Evolutionary conservation across 306 rosid species (phyloP), one percentile per base, ranked within the genome.

Genomic region (Begonia loranthoides): DNA sequence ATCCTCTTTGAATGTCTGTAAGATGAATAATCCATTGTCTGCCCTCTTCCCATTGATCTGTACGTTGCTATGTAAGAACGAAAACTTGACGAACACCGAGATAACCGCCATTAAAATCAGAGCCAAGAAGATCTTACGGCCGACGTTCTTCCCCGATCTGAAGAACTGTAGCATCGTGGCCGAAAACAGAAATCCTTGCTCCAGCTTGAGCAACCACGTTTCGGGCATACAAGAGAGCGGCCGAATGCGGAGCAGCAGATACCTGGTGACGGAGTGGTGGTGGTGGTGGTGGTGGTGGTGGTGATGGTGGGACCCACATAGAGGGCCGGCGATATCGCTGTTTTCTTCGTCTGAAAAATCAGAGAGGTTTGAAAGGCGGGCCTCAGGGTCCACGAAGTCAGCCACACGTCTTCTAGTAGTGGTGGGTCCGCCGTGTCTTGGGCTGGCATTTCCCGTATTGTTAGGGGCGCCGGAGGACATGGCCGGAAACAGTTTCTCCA

Each of bases 1-100:
- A 61, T 92, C 96, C 11, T 86, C 93, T 24, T 78, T 69, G 45
- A 76, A 70, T 2, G 81, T 68, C 62, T 76, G 76, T 33, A 80
- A 47, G 6, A 92, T 78, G 52, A 92, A 50, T 4, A 69, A 80
- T 0, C 88, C 92, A 47, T 62, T 71, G 13, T 64, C 94, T n/a
- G 67, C 61, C 36, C 64, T 73, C 71, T 50, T 70, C 22, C 69
- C 78, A 12, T 52, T 52, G 39, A 72, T 65, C 40, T 85, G 87
- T 43, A 79, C 79, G 38, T 75, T 72, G 1, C 58, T 40, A 17
- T 73, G 62, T 4, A 80, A 45, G 4, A 86, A 41, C 7, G 84
- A 69, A 3, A 84, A 62, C 69, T 73, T 90, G 12, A 76, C 13
- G 55, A 86, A 70, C 38, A 86, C 73, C 51, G 94, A 79, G 39